Base-by-base conservation (phyloP, 495 filamentous ascomycete species). In the Penicillium malachiteum region DNA sequence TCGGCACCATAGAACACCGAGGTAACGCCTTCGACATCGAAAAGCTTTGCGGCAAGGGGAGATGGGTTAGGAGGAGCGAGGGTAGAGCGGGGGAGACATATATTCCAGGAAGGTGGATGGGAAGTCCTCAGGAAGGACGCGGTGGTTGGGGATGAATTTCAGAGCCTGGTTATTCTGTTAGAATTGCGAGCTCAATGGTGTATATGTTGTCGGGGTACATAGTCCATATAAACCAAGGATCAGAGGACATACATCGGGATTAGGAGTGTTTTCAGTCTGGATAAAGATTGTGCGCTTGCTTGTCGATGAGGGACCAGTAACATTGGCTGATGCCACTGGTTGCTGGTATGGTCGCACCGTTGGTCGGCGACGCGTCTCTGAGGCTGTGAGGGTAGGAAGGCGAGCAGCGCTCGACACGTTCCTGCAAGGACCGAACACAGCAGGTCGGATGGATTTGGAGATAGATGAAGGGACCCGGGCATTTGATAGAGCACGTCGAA, bases 1-100 rank as follows among this genome's bases (percentile, higher is more conserved):
- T 98, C 93, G 17, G 84, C 72, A 33, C 92, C 94, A 75, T 95
- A 96, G 76, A 97, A 97, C n/a, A 98, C 88, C 3, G 87, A 85
- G 13, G 88, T 90, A 3, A 97, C 87, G 11, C 94, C 94, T 60
- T 97, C 94, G 46, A 96, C 86, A 65, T 87, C 89, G 73, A 97
- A 82, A 17, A 98, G 81, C 65, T 93, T 83, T 11, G 90, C 88
- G 7, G 94, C 94, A 13, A 98, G 81, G 12, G 90, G 92, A n/a
- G 94, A 97, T 7, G 93, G 91, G 64, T 97, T 86, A 2, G 92
- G 92, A 16, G 92, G 88, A 21, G 91, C 83, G 56, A 96, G 81
- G 5, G 94, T 96, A 3, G 90, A 88, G 13, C 94, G 87, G 18
- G n/a, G 95, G 91, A 50, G 84, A 86, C 37, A 96, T 78, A 67